Evolutionary conservation across 1,284 basidiomycete genomes (phyloP), one percentile per base, ranked within the genome.

Genomic region (Irpex lacteus): DNA sequence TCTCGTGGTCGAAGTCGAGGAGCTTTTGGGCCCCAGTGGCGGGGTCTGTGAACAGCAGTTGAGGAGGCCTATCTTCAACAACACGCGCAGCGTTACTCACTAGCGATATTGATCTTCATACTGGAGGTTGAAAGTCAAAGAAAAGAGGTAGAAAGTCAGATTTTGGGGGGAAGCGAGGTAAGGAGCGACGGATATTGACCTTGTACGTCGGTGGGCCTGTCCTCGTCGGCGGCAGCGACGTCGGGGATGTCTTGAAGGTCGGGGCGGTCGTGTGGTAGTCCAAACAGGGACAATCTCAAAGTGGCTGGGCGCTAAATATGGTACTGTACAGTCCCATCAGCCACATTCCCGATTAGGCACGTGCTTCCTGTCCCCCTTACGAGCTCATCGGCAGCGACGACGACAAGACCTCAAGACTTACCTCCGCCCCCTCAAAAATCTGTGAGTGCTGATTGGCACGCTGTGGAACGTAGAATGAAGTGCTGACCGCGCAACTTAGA

Each of bases 71-170:
- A 60, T 21, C 61, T 21, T 50, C 36, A 4, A 53, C 52, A 37
- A 52, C n/a, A 37, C 60, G 64, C 64, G 56, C 54, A 60, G 40
- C 56, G 53, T 32, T 36, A 82, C 89, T 81, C 77, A 94, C 94
- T 96, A 80, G 96, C 93, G 80, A 98, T 93, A 87, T 97, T 98
- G 81, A 98, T 83, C 89, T 98, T 98, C 96, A 97, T 96, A 77
- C 79, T 84, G 60, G 13, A 60, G 26, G 13, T 59, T 37, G 40
- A 26, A 40, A 60, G 52, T 34, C 21, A 59, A 52, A 54, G 50
- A 53, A 59, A n/a, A 53, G 36, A 44, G 32, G 50, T 44, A 62
- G 36, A 52, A 60, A 52, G 55, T 72, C 65, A 71, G 65, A 50
- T 56, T 13, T 19, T 60, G 59, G 7, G 53, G 62, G 59, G 19